Conservation (phyloP, 257 asterid genomes). For the Linaria vulgaris region DNA sequence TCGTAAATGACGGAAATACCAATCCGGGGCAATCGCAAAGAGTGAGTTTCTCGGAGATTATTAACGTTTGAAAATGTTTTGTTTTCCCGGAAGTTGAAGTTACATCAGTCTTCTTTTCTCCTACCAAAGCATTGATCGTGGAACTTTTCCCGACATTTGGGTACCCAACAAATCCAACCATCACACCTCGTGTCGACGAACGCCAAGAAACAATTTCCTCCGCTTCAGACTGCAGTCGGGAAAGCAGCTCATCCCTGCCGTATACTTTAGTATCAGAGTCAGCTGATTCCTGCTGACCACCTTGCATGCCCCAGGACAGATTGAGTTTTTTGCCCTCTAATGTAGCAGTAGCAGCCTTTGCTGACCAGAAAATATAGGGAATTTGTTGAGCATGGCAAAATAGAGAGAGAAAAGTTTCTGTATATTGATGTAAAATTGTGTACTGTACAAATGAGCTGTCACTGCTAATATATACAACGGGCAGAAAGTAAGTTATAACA, state of each 20-base stretch:
- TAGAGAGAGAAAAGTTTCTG: too few relatives aligned
- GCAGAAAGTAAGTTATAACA: too few relatives aligned
- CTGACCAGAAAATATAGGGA: constrained; percentile 96
- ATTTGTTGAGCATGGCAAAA: constrained; percentile 60
- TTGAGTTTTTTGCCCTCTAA: constrained; percentile 57
- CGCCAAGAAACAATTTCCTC: constrained; percentile 62
- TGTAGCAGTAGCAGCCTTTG: constrained; percentile 87
- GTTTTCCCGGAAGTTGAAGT: constrained; percentile 99
- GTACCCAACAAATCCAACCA: constrained; percentile 95
- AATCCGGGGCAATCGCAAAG: constrained; percentile 98
- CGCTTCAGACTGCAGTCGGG: constrained; percentile 82
- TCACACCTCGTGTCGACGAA: constrained; percentile 39
- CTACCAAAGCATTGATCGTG: constrained; percentile 93
- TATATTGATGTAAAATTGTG: too few relatives aligned
- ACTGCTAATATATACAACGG: too few relatives aligned
- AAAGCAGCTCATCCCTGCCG: constrained; percentile 77
- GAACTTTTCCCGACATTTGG: constrained; percentile 99
- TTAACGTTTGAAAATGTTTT: constrained; percentile 93
- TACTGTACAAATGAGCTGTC: too few relatives aligned
- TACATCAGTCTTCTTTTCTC: constrained; percentile 91
- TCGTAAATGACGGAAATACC: constrained; percentile 94
- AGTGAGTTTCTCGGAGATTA: constrained; percentile 81
- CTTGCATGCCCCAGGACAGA: constrained; percentile 30
- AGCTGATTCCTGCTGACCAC: constrained; percentile 36
- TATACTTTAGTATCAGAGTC: constrained; percentile 63